These are phyloP conservation scores for Fusarium irregulare DNA, from an alignment of 2,329 filamentous ascomycete genomes.

Conservation along the genomic window DNA sequence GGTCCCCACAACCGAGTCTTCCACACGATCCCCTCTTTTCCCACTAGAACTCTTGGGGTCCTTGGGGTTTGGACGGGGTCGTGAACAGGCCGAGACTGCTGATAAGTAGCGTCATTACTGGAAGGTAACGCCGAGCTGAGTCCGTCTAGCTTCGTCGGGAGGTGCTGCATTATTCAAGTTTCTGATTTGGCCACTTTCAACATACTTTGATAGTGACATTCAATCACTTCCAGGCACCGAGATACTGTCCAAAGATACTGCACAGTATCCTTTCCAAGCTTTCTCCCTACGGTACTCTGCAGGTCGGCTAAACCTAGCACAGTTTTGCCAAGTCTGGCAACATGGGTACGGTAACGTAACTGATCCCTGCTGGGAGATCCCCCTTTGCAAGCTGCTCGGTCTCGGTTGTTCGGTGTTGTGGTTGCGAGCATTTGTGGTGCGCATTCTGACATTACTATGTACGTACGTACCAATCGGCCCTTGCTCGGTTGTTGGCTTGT, in stretches of 20 bases:
- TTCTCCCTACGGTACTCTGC: background rate
- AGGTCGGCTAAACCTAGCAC: background rate
- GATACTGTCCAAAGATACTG: conserved; percentile 5
- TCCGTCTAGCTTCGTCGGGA: conserved; percentile 13
- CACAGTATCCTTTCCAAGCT: conserved; percentile 2
- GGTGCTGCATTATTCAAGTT: conserved; percentile 11
- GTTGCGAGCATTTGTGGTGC: conserved; percentile 7
- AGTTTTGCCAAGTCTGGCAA: conserved; percentile 10
- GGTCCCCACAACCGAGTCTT: conserved; percentile 4
- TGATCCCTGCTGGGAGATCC: conserved; percentile 25
- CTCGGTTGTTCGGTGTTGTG: conserved; percentile 9
- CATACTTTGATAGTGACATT: conserved; percentile 26
- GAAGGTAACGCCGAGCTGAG: conserved; percentile 36
- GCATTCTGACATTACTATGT: background rate
- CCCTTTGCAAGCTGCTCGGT: background rate
- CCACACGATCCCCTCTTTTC: conserved; percentile 13
- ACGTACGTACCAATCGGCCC: conserved; percentile 23
- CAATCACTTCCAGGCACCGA: conserved; percentile 14
- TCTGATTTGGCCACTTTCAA: conserved; percentile 21
- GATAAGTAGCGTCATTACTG: conserved; percentile 29
- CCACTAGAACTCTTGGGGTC: conserved; percentile 30
- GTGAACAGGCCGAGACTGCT: conserved; percentile 20
- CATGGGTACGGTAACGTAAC: conserved; percentile 14
- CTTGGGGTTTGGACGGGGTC: conserved; percentile 34
- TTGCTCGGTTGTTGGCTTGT: conserved; percentile 23